A percentile compares a stretch with the other conserved stretches of the same genome.
Evolutionary conservation across 2,329 filamentous ascomycete genomes (phyloP).

Genomic region (Knufia fluminis): DNA sequence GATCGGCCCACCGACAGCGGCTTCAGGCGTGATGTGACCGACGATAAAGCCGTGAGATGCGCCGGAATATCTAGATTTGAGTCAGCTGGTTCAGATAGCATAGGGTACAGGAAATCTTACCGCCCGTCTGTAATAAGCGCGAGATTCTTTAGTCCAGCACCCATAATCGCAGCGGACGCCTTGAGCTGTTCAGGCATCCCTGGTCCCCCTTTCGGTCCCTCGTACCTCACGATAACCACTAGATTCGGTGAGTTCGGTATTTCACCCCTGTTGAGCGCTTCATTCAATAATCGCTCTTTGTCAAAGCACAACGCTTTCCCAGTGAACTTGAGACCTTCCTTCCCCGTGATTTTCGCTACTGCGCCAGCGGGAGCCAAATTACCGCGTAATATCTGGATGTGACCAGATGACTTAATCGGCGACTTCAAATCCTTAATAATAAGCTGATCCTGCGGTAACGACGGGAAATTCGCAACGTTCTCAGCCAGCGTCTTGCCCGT

Average conservation of each 20-base stretch:
- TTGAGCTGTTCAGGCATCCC: conserved; percentile 95
- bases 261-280: conserved; percentile 61
- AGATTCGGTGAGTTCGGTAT: conserved; percentile 70
- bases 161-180: conserved; percentile 84
- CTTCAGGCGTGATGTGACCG: conserved; percentile 85
- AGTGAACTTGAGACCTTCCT: conserved; percentile 75
- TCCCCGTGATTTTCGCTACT: conserved; percentile 93
- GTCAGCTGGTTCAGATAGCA: too few species aligned
- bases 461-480: conserved; percentile 69
- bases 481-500: conserved; percentile 76
- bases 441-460: conserved; percentile 65
- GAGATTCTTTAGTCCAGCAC: conserved; percentile 75
- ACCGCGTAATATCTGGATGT: conserved; percentile 78
- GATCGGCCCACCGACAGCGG: conserved; percentile 79
- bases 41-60: conserved; percentile 90
- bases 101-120: too few species aligned
- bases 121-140: conserved; percentile 85
- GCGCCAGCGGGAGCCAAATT: conserved; percentile 83
- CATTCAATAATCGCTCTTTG: conserved; percentile 71
- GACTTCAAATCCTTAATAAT: conserved; percentile 74
- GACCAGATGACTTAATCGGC: conserved; percentile 78
- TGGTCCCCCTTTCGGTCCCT: conserved; percentile 85
- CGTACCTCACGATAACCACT: conserved; percentile 84
- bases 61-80: conserved; percentile 81
- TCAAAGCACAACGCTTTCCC: conserved; percentile 78